phyloP scores from a whole-genome alignment of 83 land plant genomes.

The Picea engelmannii region DNA sequence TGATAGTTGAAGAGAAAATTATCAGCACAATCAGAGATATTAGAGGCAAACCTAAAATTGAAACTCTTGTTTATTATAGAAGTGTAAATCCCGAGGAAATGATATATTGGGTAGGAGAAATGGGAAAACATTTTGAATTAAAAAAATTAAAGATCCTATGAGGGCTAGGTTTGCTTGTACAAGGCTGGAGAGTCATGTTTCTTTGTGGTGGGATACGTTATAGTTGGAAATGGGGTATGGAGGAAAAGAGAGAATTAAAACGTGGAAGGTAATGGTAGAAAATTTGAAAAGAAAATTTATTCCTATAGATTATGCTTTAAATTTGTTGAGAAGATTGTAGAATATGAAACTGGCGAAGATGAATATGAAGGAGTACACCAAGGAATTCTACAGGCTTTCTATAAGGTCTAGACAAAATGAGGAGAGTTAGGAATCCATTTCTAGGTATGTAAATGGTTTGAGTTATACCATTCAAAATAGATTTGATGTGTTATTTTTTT shows the following conservation, averaged over 20 bases:
- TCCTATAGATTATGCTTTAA: not conserved
- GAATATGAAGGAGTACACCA: not conserved
- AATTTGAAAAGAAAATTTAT: not conserved
- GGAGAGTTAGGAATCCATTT: not conserved
- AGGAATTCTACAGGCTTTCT: not conserved
- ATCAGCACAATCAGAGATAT: no score
- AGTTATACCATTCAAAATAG: not conserved
- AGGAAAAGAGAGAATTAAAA: not conserved
- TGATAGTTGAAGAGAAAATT: no score
- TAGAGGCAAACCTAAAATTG: not conserved
- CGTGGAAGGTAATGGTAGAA: not conserved
- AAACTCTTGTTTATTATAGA: not conserved
- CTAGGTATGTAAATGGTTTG: not conserved
- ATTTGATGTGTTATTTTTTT: not conserved
- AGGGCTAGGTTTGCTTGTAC: not conserved
- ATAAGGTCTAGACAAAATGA: not conserved
- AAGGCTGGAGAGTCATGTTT: not conserved
- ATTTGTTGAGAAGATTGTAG: not conserved
- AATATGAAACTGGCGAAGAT: not conserved
- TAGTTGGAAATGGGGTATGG: not conserved
- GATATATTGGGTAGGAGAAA: not conserved
- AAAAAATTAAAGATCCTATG: not conserved
- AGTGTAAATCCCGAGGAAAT: not conserved
- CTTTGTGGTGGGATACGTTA: not conserved
- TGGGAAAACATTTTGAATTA: not conserved